phyloP scores from a whole-genome alignment of 139 green algal species.

The Closterium sp. region DNA sequence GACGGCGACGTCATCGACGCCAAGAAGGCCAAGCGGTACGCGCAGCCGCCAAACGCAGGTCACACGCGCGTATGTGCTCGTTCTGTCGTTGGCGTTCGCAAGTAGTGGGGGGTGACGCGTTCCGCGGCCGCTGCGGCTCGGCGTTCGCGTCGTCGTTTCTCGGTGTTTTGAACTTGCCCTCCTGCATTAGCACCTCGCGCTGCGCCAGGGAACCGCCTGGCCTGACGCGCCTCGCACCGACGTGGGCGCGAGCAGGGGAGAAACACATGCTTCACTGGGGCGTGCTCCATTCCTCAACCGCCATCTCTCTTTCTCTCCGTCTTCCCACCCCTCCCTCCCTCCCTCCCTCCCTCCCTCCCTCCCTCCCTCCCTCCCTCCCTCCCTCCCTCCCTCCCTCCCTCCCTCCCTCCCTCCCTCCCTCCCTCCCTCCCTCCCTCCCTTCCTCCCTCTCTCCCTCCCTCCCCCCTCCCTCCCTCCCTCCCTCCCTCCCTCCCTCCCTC shows the following conservation, averaged over 20 bases:
- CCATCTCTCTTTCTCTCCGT: background rate
- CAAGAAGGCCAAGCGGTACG: conserved; percentile 31
- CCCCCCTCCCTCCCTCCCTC: background rate
- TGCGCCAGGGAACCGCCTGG: background rate
- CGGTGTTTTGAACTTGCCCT: background rate
- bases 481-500: background rate
- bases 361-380: background rate
- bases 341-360: background rate
- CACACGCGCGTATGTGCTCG: background rate
- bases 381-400: background rate
- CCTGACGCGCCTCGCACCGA: background rate
- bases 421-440: background rate
- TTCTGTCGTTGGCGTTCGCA: too few relatives aligned
- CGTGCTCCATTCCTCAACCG: too few relatives aligned
- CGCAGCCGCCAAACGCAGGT: background rate
- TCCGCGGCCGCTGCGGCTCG: too few relatives aligned
- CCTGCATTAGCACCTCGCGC: background rate
- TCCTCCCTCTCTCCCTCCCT: too few relatives aligned
- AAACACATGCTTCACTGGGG: background rate
- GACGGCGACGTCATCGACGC: conserved; percentile 26
- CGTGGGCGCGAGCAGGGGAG: background rate
- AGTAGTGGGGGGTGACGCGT: too few relatives aligned
- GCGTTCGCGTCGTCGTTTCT: too few relatives aligned
- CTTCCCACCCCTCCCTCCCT: background rate
- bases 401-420: background rate